phyloP scores from a whole-genome alignment of 192 early-diverging fungal genomes.

The Rhizophlyctis rosea region DNA sequence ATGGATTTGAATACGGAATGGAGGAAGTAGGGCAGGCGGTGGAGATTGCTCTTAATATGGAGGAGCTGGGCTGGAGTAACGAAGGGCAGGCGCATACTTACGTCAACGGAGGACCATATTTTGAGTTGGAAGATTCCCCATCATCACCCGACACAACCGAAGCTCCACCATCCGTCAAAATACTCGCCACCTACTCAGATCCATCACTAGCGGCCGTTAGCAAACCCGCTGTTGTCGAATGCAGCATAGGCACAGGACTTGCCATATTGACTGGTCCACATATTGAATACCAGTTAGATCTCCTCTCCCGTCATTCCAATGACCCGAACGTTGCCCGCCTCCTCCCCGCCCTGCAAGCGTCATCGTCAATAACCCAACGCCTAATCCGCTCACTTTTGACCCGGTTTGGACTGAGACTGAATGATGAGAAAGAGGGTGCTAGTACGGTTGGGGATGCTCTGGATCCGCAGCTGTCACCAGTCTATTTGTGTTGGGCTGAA shows the following conservation, averaged over 20 bases:
- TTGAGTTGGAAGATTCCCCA: conserved; percentile 22
- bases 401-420: conserved; percentile 63
- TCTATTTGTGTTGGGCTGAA: conserved; percentile 16
- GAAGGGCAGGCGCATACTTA: conserved; percentile 22
- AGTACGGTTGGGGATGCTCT: neutral
- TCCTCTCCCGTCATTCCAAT: conserved; percentile 36
- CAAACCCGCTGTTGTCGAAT: conserved; percentile 61
- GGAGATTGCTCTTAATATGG: conserved; percentile 38
- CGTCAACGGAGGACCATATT: conserved; percentile 52
- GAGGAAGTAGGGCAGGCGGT: conserved; percentile 72
- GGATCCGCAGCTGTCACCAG: conserved; percentile 2
- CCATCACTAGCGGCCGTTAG: neutral
- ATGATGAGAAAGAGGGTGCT: conserved; percentile 4
- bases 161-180: neutral
- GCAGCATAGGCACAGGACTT: conserved; percentile 57
- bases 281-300: conserved; percentile 71
- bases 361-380: neutral
- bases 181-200: conserved; percentile 41
- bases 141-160: neutral
- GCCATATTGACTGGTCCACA: conserved; percentile 81
- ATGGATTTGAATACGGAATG: conserved; percentile 82
- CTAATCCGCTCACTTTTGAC: conserved; percentile 54
- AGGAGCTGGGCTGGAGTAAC: conserved; percentile 1
- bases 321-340: conserved; percentile 27
- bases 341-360: neutral